These are phyloP conservation scores for Dimargaris cristalligena DNA, from an alignment of 192 early-diverging fungal species.

Conservation along the genomic window DNA sequence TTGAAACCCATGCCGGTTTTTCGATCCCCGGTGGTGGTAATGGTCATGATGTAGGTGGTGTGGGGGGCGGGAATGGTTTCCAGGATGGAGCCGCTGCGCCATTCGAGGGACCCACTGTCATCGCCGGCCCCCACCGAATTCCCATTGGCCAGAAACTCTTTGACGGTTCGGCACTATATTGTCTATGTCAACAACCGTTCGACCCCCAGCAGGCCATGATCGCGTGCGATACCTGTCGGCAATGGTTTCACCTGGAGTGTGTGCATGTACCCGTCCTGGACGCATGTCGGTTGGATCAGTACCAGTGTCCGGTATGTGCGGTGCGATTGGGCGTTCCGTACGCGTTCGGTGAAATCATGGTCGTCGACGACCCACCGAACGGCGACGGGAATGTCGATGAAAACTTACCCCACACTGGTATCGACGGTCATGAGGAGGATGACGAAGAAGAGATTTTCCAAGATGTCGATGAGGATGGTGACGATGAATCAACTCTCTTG, in stretches of 20 bases:
- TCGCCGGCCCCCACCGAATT: conserved; percentile 16
- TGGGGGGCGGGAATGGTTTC: no score
- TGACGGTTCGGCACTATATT: conserved; percentile 17
- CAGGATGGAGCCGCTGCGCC: no score
- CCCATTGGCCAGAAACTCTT: conserved; percentile 15
- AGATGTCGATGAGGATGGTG: no score
- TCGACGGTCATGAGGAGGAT: no score
- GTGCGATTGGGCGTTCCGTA: conserved; percentile 6
- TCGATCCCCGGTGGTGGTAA: conserved; percentile 15
- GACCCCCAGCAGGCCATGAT: conserved; percentile 27
- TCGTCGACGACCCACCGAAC: neutral
- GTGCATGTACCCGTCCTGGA: conserved; percentile 24
- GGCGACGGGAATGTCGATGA: no score
- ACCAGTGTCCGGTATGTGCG: conserved; percentile 9
- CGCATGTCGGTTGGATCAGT: conserved; percentile 11
- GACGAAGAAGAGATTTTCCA: no score
- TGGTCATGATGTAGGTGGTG: no score
- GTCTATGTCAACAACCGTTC: conserved; percentile 21
- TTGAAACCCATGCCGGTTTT: conserved; percentile 9
- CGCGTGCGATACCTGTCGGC: conserved; percentile 42
- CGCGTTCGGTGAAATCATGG: conserved; percentile 6
- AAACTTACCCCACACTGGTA: no score
- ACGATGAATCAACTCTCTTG: no score
- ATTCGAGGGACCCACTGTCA: conserved; percentile 12
- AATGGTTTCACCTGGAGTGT: conserved; percentile 41